Conservation (phyloP, 257 asterid species). For the Henckelia pumila region DNA sequence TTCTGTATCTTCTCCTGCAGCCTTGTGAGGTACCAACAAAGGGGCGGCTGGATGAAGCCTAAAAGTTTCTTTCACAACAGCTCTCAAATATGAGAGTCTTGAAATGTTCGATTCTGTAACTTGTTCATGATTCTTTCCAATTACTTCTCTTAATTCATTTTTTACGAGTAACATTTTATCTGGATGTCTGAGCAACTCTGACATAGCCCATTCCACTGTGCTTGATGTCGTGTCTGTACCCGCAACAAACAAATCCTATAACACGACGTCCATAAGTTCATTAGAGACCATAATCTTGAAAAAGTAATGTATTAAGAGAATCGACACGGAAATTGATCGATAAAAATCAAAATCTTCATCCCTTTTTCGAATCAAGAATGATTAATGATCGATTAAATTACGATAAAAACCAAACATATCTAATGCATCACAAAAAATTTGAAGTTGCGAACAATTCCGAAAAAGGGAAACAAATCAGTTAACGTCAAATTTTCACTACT, state of each 20-base stretch:
- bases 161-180: constrained; percentile 13
- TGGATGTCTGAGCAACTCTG: constrained; percentile 29
- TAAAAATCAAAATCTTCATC: too few species aligned
- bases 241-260: constrained; percentile 27
- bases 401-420: too few species aligned
- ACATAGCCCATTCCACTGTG: constrained; percentile 38
- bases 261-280: background rate
- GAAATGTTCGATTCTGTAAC: constrained; percentile 34
- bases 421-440: too few species aligned
- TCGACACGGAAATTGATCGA: too few species aligned
- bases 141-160: constrained; percentile 17
- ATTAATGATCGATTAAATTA: too few species aligned
- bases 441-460: too few species aligned
- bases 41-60: constrained; percentile 26
- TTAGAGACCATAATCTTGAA: too few species aligned
- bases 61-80: constrained; percentile 30
- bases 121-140: constrained; percentile 7
- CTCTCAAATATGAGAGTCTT: constrained; percentile 26
- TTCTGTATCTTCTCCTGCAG: constrained; percentile 5
- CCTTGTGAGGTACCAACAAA: constrained; percentile 12
- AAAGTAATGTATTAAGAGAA: too few species aligned
- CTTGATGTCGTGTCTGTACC: constrained; percentile 29
- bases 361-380: too few species aligned
- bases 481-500: too few species aligned
- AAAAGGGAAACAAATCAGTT: too few species aligned